Base-by-base conservation (phyloP, 1,139 yeast species). In the Pichia sp. region DNA sequence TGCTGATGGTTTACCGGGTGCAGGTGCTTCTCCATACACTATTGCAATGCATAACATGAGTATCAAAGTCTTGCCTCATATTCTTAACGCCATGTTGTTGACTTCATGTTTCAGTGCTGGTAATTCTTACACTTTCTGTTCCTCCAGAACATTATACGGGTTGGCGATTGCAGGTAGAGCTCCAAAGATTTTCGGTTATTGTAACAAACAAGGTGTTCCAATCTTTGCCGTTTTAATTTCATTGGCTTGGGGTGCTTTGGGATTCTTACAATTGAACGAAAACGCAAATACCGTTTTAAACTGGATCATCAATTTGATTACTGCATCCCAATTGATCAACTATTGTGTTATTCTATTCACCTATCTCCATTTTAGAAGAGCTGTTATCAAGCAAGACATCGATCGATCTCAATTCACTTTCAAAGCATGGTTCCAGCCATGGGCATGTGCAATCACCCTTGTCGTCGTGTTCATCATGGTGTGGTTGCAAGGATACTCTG, bases 301-400 rank as follows among this genome's bases (percentile, higher is more conserved):
- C 59, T 87, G 91, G 84, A 75, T 88, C 64, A 83, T 86, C 46
- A 83, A 80, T 58, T 70, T 88, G 56, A 84, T 85, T 57, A 87
- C 96, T 2, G 87, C 91, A 1, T 83, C 91, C 3, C 93, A 86
- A 65, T 70, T 87, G 56, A 77, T 87, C 59, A 86, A 85, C 63
- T 86, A 83, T 59, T 76, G 77, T 38, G 73, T 80, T 54, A 80
- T 88, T 73, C 69, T 80, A 50, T 62, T 81, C 35, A 82, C 85
- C 3, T 88, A 84, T 54, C 52, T 73, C 53, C 81, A 75, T 66
- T 88, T 87, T 67, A 76, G 78, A 65, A 70, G 74, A 45, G 93
- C 91, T 3, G 72, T 79, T 56, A 62, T 70, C 38, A 79, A 74
- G 1, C 91, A 85, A 57, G 77, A 77, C 9, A 67, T 82, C 36